phyloP scores from a whole-genome alignment of 768 basidiomycete species.

The Suillus ampliporus region DNA sequence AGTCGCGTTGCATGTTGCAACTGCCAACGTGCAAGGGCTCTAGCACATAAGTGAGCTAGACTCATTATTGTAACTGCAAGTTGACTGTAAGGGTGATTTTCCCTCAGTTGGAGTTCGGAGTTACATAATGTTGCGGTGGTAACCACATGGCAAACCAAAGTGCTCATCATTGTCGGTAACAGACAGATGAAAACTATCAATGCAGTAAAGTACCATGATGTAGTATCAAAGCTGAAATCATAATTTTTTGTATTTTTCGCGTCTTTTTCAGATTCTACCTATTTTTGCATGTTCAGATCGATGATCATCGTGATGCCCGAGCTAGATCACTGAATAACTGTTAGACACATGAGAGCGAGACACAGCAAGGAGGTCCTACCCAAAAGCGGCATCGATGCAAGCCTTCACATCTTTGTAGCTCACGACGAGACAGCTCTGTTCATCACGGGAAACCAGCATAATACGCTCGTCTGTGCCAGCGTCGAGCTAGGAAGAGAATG shows the following conservation, averaged over 20 bases:
- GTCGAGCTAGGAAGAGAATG: slow-evolving; percentile 66
- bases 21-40: background rate
- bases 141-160: background rate
- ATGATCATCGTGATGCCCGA: slow-evolving; percentile 26
- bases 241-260: slow-evolving; percentile 52
- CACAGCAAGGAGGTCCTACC: slow-evolving; percentile 49
- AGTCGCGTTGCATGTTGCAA: slow-evolving; percentile 4
- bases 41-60: background rate
- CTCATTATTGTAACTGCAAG: background rate
- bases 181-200: background rate
- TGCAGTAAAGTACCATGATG: background rate
- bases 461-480: slow-evolving; percentile 92
- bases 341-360: background rate
- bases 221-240: background rate
- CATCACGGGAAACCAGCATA: slow-evolving; percentile 94
- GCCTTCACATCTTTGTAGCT: slow-evolving; percentile 90
- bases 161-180: background rate
- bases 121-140: background rate
- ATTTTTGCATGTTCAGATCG: slow-evolving; percentile 48
- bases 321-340: slow-evolving; percentile 51
- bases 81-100: background rate
- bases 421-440: slow-evolving; percentile 94
- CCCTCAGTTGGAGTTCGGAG: background rate
- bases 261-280: slow-evolving; percentile 74
- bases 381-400: slow-evolving; percentile 84